Percentiles rank a stretch among this genome's conserved stretches.
These are phyloP conservation scores for Aspergillus calidoustus DNA, from an alignment of 2,329 filamentous ascomycete genomes.

Conservation along the genomic window DNA sequence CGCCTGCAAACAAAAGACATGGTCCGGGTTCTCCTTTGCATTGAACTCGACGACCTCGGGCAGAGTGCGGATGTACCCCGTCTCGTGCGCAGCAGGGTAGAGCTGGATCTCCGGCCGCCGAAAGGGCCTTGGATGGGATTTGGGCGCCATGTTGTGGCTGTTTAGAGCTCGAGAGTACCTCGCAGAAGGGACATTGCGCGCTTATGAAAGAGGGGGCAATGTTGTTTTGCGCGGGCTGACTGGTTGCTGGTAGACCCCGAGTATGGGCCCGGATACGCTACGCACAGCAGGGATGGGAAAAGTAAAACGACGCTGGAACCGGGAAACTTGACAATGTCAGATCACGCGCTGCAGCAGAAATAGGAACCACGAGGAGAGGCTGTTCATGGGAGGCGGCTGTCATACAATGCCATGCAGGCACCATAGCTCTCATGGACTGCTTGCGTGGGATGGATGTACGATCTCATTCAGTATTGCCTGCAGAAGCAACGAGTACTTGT, in stretches of 20 bases:
- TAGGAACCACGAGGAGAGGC: constrained; percentile 7
- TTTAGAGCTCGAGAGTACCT: not conserved
- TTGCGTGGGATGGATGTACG: not conserved
- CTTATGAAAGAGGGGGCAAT: not conserved
- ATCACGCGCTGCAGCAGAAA: not conserved
- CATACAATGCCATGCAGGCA: constrained; percentile 2
- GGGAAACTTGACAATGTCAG: not conserved
- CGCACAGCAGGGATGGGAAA: not conserved
- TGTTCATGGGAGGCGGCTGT: not conserved
- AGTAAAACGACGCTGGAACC: not conserved
- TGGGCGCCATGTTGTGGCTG: not conserved
- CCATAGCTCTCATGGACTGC: not conserved
- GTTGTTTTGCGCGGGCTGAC: not conserved
- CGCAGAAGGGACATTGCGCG: not conserved
- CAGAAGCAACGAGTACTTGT: too few relatives aligned
- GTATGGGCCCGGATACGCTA: constrained; percentile 8
- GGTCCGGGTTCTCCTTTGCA: constrained; percentile 1
- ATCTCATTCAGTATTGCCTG: too few relatives aligned
- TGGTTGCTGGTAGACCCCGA: not conserved
- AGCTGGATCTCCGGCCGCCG: not conserved
- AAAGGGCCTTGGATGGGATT: not conserved
- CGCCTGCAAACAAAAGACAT: constrained; percentile 9
- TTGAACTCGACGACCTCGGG: constrained; percentile 11
- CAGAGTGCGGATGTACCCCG: not conserved
- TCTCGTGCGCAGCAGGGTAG: not conserved